Evolutionary conservation across 768 basidiomycete genomes (phyloP).

Genomic region (Collybiopsis luxurians): DNA sequence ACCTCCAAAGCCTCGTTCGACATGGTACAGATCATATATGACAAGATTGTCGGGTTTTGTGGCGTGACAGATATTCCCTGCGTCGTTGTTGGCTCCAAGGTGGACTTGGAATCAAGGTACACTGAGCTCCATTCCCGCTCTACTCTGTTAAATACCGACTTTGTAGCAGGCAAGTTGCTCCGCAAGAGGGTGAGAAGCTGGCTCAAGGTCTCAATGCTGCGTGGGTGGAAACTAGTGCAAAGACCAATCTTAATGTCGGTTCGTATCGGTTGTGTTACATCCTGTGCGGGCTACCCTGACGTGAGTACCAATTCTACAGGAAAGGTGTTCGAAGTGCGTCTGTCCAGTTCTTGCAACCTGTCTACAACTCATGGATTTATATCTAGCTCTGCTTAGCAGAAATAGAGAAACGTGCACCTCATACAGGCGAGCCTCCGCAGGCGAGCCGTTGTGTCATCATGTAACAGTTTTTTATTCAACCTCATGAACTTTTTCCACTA

Average conservation of each 20-base stretch:
- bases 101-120: constrained; percentile 75
- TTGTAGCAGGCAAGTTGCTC: constrained; percentile 66
- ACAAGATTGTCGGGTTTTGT: constrained; percentile 89
- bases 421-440: constrained; percentile 40
- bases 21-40: constrained; percentile 90
- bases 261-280: constrained; percentile 32
- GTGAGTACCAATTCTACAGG: constrained; percentile 34
- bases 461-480: constrained; percentile 31
- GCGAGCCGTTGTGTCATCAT: constrained; percentile 50
- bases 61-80: constrained; percentile 85
- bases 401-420: constrained; percentile 68
- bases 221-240: constrained; percentile 88
- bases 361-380: not conserved
- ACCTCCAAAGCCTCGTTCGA: constrained; percentile 87
- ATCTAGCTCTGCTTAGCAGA: constrained; percentile 64
- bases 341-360: not conserved
- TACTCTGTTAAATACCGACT: not conserved
- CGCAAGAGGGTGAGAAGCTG: constrained; percentile 71
- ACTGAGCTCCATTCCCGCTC: constrained; percentile 18
- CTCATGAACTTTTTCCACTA: not conserved
- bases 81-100: constrained; percentile 93
- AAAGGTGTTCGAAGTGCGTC: constrained; percentile 66
- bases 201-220: constrained; percentile 72
- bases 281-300: constrained; percentile 4
- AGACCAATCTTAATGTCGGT: constrained; percentile 86